A percentile compares a stretch with the other conserved stretches of the same genome.
phyloP scores from a whole-genome alignment of 202 grass and related monocot genomes.

The Bolboschoenoplectus hybrid region DNA sequence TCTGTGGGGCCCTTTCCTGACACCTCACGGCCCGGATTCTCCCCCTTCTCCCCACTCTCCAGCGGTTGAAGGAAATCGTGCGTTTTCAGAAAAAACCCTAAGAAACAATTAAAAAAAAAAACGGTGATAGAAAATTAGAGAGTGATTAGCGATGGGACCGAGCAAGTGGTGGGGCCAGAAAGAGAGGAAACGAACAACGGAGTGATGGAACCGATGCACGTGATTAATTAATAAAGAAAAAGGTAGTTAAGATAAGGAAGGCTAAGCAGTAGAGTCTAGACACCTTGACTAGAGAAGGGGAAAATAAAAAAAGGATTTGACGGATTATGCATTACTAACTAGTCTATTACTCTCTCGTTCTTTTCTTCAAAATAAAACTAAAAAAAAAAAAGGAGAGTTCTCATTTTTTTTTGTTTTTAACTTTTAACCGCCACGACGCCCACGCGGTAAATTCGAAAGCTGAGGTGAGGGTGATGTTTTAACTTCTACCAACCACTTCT shows the following conservation, averaged over 20 bases:
- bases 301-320: background rate
- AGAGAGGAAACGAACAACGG: slow-evolving; percentile 46
- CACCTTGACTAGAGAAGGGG: background rate
- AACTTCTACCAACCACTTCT: slow-evolving; percentile 24
- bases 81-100: slow-evolving; percentile 75
- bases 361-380: background rate
- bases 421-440: slow-evolving; percentile 19
- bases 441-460: slow-evolving; percentile 21
- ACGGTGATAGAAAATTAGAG: slow-evolving; percentile 22
- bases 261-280: slow-evolving; percentile 24
- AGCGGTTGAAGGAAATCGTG: slow-evolving; percentile 81
- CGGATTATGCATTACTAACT: slow-evolving; percentile 8
- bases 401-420: background rate
- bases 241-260: slow-evolving; percentile 35
- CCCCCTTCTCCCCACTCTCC: slow-evolving; percentile 41
- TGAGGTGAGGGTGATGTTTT: slow-evolving; percentile 13
- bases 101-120: slow-evolving; percentile 13
- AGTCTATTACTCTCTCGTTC: background rate
- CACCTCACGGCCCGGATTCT: slow-evolving; percentile 37
- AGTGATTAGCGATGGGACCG: slow-evolving; percentile 41
- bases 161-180: slow-evolving; percentile 39
- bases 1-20: slow-evolving; percentile 40
- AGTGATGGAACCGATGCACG: slow-evolving; percentile 43
- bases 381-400: background rate
- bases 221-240: slow-evolving; percentile 37